These are phyloP conservation scores for Mrakia hoshinonis DNA, from an alignment of 768 basidiomycete species.

Conservation along the genomic window DNA sequence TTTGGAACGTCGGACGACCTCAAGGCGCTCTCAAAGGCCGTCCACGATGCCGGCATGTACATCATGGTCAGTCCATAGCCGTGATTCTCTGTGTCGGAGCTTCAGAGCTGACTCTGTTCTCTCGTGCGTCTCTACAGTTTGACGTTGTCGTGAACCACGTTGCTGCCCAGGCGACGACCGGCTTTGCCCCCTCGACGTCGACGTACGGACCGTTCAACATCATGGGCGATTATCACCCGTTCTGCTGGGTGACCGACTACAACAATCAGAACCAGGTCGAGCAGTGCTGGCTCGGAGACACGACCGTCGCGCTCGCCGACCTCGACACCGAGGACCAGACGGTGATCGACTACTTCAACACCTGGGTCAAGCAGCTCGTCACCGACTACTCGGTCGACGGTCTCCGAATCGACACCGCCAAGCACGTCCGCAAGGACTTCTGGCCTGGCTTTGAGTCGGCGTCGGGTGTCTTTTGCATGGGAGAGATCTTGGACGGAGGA, in stretches of 20 bases:
- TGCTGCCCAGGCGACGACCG: constrained; percentile 53
- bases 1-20: constrained; percentile 39
- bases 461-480: constrained; percentile 76
- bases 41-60: constrained; percentile 40
- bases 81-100: neutral
- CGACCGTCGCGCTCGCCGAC: constrained; percentile 64
- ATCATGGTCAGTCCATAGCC: constrained; percentile 36
- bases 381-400: constrained; percentile 48
- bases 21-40: constrained; percentile 36
- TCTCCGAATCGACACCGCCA: constrained; percentile 16
- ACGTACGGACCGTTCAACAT: constrained; percentile 33
- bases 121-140: constrained; percentile 50
- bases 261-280: constrained; percentile 57
- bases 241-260: constrained; percentile 60
- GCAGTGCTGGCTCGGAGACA: constrained; percentile 54
- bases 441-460: constrained; percentile 65
- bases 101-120: too few species aligned
- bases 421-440: constrained; percentile 54
- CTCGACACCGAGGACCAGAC: constrained; percentile 57
- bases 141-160: constrained; percentile 81
- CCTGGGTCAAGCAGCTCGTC: constrained; percentile 63
- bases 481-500: constrained; percentile 52
- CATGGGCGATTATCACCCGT: constrained; percentile 54
- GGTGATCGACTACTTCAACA: constrained; percentile 56
- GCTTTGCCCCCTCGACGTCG: constrained; percentile 47